Evolutionary conservation across 2,329 filamentous ascomycete genomes (phyloP).

Genomic region (Fusarium sp.): DNA sequence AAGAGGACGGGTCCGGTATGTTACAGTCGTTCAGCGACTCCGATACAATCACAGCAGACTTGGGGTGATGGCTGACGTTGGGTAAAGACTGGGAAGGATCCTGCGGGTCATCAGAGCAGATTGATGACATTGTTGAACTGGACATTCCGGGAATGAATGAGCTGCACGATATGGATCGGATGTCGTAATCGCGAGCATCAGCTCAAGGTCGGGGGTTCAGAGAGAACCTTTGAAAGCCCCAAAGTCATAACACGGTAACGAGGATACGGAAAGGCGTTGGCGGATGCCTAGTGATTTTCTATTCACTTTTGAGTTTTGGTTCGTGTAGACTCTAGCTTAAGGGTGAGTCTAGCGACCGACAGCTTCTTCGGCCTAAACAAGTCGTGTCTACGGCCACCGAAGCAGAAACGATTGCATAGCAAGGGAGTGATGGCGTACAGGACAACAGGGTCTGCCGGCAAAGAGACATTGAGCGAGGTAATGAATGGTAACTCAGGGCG

Average conservation of each 20-base stretch:
- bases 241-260: constrained; percentile 4
- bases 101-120: constrained; percentile 66
- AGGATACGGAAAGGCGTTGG: constrained; percentile 17
- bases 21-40: constrained; percentile 50
- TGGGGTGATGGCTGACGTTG: constrained; percentile 45
- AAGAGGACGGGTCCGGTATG: constrained; percentile 72
- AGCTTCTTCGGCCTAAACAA: constrained; percentile 9
- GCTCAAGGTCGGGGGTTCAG: background rate
- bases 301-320: constrained; percentile 21
- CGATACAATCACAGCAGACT: constrained; percentile 46
- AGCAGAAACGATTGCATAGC: constrained; percentile 45
- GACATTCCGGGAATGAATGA: constrained; percentile 59
- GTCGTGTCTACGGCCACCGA: constrained; percentile 2
- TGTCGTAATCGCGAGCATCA: constrained; percentile 26
- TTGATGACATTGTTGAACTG: constrained; percentile 64
- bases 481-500: constrained; percentile 11
- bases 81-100: constrained; percentile 68
- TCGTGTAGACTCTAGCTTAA: constrained; percentile 28
- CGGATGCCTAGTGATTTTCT: constrained; percentile 13
- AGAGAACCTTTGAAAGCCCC: background rate
- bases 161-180: constrained; percentile 53
- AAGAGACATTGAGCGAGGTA: background rate
- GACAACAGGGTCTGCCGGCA: constrained; percentile 12
- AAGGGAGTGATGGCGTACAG: constrained; percentile 48
- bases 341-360: constrained; percentile 5